phyloP scores from a whole-genome alignment of 768 basidiomycete species.

The Boletus bicolor region DNA sequence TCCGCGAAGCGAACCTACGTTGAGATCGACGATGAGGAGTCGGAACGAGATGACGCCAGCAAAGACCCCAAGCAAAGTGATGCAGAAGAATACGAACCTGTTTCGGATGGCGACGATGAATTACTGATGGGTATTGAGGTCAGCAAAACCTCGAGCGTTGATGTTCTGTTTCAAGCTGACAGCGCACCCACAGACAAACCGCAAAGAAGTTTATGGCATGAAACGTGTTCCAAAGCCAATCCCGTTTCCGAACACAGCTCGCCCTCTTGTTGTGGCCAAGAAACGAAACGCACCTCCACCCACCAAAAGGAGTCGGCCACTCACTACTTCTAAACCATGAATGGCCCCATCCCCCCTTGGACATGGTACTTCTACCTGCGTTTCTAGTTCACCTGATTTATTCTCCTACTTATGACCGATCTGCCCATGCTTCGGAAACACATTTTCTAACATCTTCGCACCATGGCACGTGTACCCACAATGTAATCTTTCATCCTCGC shows the following conservation, averaged over 20 bases:
- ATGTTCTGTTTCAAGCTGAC: neutral
- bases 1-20: slow-evolving; percentile 25
- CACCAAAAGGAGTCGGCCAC: slow-evolving; percentile 13
- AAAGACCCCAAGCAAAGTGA: slow-evolving; percentile 12
- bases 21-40: slow-evolving; percentile 33
- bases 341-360: neutral
- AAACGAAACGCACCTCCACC: slow-evolving; percentile 19
- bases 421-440: slow-evolving; percentile 7
- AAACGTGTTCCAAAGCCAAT: slow-evolving; percentile 23
- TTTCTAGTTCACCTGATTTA: slow-evolving; percentile 7
- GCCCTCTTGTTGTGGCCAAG: slow-evolving; percentile 10
- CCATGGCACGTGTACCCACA: slow-evolving; percentile 2
- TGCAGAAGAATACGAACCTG: slow-evolving; percentile 12
- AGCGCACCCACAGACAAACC: slow-evolving; percentile 35
- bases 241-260: slow-evolving; percentile 3
- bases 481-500: slow-evolving; percentile 7
- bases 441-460: neutral
- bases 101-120: slow-evolving; percentile 54
- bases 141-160: slow-evolving; percentile 9
- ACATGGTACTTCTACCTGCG: neutral
- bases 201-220: slow-evolving; percentile 34
- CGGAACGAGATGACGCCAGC: slow-evolving; percentile 16
- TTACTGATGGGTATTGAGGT: slow-evolving; percentile 62
- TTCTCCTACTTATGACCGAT: slow-evolving; percentile 10
- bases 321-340: slow-evolving; percentile 11